These are phyloP conservation scores for Apiotrichum veenhuisii DNA, from an alignment of 1,284 basidiomycete species.

Conservation along the genomic window DNA sequence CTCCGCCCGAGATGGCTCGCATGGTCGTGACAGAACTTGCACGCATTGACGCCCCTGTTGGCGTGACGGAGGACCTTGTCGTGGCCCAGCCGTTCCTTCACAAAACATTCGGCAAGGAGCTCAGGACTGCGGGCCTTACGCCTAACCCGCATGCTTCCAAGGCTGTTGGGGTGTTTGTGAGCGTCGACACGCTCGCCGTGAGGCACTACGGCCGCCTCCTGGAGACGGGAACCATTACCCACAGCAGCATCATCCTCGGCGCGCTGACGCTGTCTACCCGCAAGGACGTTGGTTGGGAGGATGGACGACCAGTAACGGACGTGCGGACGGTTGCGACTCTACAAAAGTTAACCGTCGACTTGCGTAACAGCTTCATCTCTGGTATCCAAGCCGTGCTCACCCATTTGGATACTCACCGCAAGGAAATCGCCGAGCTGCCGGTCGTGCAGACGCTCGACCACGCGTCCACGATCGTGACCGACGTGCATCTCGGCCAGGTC, in stretches of 20 bases:
- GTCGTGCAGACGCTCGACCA: conserved; percentile 9
- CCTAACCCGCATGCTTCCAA: background rate
- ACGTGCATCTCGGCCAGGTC: conserved; percentile 17
- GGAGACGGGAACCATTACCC: conserved; percentile 16
- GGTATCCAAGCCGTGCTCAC: conserved; percentile 11
- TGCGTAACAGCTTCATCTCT: conserved; percentile 30
- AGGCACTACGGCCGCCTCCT: conserved; percentile 30
- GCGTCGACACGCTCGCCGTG: conserved; percentile 15
- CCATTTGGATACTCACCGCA: conserved; percentile 12
- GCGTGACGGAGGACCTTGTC: conserved; percentile 26
- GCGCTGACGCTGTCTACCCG: conserved; percentile 17
- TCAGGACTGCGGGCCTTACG: conserved; percentile 8
- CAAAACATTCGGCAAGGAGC: conserved; percentile 24
- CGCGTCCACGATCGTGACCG: conserved; percentile 14
- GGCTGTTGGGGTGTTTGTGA: conserved; percentile 22
- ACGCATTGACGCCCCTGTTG: conserved; percentile 24
- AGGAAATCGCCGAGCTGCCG: conserved; percentile 4
- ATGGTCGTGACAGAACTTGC: conserved; percentile 22
- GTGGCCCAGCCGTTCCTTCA: conserved; percentile 30
- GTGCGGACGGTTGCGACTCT: conserved; percentile 23
- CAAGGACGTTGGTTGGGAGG: conserved; percentile 10
- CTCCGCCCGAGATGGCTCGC: conserved; percentile 18
- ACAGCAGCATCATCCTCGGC: conserved; percentile 21
- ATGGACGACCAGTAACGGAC: conserved; percentile 10
- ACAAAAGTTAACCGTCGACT: conserved; percentile 15